Evolutionary conservation across 1,284 basidiomycete species (phyloP), one percentile per base, ranked within the genome.

Genomic region (Ceratobasidium sp.): DNA sequence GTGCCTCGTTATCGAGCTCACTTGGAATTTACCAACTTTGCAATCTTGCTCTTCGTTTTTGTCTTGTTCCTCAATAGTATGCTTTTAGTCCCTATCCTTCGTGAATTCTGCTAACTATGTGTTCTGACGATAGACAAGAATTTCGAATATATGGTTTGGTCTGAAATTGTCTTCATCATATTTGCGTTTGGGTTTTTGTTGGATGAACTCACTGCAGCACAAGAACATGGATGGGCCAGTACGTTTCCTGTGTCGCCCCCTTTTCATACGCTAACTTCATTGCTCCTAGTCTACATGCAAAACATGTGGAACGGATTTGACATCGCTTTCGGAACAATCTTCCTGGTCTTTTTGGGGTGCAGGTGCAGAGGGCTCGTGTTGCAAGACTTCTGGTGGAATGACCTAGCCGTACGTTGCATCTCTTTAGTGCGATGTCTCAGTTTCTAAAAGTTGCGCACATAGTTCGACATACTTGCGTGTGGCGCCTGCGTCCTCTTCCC

Each of bases 221-320:
- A 86, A 65, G 94, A 95, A 81, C 90, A 95, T 79, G 94, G 95
- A 14, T 95, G 92, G 92, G 86, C 87, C 56, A 90, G 93, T 94
- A 79, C 83, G 92, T 51, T 51, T n/a, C 48, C n/a, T 62, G 27
- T 51, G 4, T 48, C 8, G 29, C 41, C 29, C 29, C 48, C 31
- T 31, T 41, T 48, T 34, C 53, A 58, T 43, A 49, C 16, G 27
- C 29, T 7, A 69, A 79, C 64, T 74, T 58, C 11, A n/a, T 58
- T 74, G 41, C 72, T 31, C 24, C 8, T 78, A 93, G 92, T 95
- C 69, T 94, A 94, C 80, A 87, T 93, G 56, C 92, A 37, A 56
- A 78, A 91, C 90, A 89, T 93, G 81, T 96, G 94, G 94, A 96
- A 95, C 80, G 90, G 89, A 0, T 94, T 96, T 78, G 95, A 96